Evolutionary conservation across 1,139 yeast species (phyloP).

Genomic region (Cylindricascospora bacillispora): DNA sequence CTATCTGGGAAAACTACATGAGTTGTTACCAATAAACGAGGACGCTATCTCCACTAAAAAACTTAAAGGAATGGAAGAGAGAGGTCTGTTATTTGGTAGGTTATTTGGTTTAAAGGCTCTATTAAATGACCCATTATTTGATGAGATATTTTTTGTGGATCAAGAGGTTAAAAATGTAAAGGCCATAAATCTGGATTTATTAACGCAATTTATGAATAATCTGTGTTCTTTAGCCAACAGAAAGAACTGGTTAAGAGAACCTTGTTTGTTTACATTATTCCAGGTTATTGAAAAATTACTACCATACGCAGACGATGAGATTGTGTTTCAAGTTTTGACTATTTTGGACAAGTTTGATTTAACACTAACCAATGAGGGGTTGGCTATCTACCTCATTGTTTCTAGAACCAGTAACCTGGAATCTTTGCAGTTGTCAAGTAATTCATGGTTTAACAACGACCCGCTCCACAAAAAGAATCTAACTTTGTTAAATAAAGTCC

Average conservation of each 20-base stretch:
- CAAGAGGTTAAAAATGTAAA: conserved; percentile 18
- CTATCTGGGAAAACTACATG: conserved; percentile 33
- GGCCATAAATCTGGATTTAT: conserved; percentile 24
- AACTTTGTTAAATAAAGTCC: conserved; percentile 44
- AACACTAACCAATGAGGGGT: conserved; percentile 64
- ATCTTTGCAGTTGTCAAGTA: conserved; percentile 11
- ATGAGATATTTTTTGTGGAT: conserved; percentile 27
- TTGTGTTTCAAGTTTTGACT: conserved; percentile 27
- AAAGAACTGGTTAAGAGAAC: conserved; percentile 83
- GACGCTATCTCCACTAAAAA: conserved; percentile 28
- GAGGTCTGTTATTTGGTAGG: conserved; percentile 71
- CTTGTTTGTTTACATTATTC: conserved; percentile 59
- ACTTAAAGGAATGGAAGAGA: conserved; percentile 67
- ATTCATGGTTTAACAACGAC: conserved; percentile 56
- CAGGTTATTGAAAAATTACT: conserved; percentile 33
- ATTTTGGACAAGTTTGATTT: conserved; percentile 42
- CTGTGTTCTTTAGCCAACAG: conserved; percentile 46
- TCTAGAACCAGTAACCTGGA: conserved; percentile 19
- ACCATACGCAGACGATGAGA: conserved; percentile 18
- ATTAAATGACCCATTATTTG: conserved; percentile 37
- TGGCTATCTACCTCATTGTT: conserved; percentile 46
- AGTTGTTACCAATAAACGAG: conserved; percentile 24
- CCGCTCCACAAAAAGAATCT: conserved; percentile 65
- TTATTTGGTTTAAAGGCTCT: conserved; percentile 75
- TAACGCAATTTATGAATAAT: conserved; percentile 31